Conservation (phyloP, 2,329 filamentous ascomycete species). For the Chaetomiaceae sp. region DNA sequence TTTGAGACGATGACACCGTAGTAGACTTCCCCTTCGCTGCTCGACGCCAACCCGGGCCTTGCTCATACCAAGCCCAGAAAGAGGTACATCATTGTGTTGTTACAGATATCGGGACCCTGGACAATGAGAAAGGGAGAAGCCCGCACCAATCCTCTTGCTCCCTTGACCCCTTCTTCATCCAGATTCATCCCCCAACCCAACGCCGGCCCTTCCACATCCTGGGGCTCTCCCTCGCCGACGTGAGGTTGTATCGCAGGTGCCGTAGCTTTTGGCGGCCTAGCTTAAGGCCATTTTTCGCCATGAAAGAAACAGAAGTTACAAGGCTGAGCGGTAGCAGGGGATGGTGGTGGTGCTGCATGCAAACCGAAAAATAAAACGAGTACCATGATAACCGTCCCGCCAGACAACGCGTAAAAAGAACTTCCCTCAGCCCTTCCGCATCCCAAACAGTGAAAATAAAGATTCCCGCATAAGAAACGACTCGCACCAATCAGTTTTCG, state of each 20-base stretch:
- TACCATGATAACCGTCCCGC: slow-evolving; percentile 1
- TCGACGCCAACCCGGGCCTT: not conserved
- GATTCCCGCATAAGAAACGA: not conserved
- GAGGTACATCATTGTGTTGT: slow-evolving; percentile 13
- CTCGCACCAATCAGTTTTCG: not conserved
- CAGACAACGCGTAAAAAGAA: not conserved
- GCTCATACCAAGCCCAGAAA: not conserved
- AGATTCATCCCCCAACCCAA: slow-evolving; percentile 8
- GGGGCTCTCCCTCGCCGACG: not conserved
- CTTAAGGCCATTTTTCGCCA: not conserved
- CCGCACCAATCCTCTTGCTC: not conserved
- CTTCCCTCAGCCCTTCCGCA: not conserved
- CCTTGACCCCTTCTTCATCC: not conserved
- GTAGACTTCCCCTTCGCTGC: not conserved
- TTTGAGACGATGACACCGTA: no score
- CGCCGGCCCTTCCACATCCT: not conserved
- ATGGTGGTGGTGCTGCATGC: slow-evolving; percentile 7
- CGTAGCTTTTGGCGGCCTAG: not conserved
- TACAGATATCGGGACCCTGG: slow-evolving; percentile 19
- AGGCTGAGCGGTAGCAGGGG: slow-evolving; percentile 1
- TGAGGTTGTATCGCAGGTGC: not conserved
- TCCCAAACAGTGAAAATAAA: not conserved
- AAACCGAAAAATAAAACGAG: slow-evolving; percentile 9
- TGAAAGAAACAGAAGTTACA: slow-evolving; percentile 9
- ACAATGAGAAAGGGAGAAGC: not conserved